Evolutionary conservation across 1,284 basidiomycete genomes (phyloP).

Genomic region (Cutaneotrichosporon arboriforme): DNA sequence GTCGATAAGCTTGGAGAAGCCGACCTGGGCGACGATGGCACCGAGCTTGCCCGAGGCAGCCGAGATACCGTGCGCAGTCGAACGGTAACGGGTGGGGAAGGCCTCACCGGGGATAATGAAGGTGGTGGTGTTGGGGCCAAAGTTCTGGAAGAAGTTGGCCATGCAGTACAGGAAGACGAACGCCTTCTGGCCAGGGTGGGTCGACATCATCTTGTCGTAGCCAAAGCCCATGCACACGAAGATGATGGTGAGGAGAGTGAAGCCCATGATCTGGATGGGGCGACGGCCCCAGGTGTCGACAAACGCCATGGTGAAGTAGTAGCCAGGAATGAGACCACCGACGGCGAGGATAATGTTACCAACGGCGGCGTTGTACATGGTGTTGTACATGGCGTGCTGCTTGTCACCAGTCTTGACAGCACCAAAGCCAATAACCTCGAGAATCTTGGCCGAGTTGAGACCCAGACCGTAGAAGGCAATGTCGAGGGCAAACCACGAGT

Average conservation of each 20-base stretch:
- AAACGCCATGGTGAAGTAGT: conserved; percentile 44
- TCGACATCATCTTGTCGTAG: conserved; percentile 61
- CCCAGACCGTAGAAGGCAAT: conserved; percentile 77
- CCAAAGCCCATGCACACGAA: conserved; percentile 57
- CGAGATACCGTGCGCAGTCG: conserved; percentile 77
- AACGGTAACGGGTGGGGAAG: conserved; percentile 81
- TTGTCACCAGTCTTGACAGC: conserved; percentile 36
- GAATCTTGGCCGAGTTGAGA: conserved; percentile 66
- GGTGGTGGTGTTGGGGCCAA: conserved; percentile 74
- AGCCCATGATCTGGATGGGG: conserved; percentile 64
- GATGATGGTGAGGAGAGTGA: conserved; percentile 54
- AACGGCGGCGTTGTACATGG: conserved; percentile 34
- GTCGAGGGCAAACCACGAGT: conserved; percentile 66
- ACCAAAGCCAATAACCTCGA: conserved; percentile 54
- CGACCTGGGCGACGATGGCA: conserved; percentile 75
- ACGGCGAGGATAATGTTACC: conserved; percentile 61
- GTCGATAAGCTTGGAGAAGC: conserved; percentile 64
- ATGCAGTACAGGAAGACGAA: conserved; percentile 51
- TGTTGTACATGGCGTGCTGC: conserved; percentile 42
- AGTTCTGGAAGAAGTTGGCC: conserved; percentile 51
- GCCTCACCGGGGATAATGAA: conserved; percentile 75
- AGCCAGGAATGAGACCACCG: conserved; percentile 54
- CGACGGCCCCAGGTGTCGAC: conserved; percentile 48
- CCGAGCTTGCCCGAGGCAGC: conserved; percentile 78
- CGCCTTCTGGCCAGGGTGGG: conserved; percentile 53